phyloP scores from a whole-genome alignment of 441 rosid genomes.

The Gossypium laxum region DNA sequence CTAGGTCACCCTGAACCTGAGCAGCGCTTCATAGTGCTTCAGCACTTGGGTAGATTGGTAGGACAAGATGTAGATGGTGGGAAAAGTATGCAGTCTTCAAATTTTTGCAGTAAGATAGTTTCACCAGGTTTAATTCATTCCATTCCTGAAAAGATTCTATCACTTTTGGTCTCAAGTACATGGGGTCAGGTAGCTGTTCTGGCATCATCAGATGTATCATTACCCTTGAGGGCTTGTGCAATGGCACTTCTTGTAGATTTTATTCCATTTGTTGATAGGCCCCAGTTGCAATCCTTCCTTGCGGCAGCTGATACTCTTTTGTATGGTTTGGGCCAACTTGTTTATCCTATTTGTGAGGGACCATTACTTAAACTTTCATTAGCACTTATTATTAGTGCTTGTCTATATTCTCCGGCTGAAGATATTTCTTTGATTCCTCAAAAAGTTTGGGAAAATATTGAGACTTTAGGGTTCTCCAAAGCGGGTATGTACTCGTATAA shows the following conservation, averaged over 20 bases:
- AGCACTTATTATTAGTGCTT: conserved; percentile 62
- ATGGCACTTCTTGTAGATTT: conserved; percentile 59
- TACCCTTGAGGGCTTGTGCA: conserved; percentile 47
- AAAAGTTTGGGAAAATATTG: conserved; percentile 55
- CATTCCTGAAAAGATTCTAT: conserved; percentile 39
- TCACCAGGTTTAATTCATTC: conserved; percentile 28
- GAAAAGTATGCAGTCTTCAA: conserved; percentile 25
- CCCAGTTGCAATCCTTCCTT: conserved; percentile 58
- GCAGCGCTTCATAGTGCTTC: conserved; percentile 59
- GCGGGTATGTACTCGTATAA: conserved; percentile 32
- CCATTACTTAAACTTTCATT: conserved; percentile 55
- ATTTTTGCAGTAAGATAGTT: conserved; percentile 24
- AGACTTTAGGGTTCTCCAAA: conserved; percentile 44
- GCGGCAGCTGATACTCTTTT: conserved; percentile 54
- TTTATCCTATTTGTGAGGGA: conserved; percentile 49
- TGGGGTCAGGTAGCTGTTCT: conserved; percentile 62
- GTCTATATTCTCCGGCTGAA: conserved; percentile 57
- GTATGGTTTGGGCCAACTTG: conserved; percentile 40
- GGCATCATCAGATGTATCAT: conserved; percentile 53
- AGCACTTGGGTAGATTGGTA: conserved; percentile 50
- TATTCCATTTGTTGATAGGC: conserved; percentile 46
- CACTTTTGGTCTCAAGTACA: conserved; percentile 52
- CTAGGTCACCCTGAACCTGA: conserved; percentile 75
- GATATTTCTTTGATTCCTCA: conserved; percentile 63
- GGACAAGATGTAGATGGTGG: conserved; percentile 46